phyloP scores from a whole-genome alignment of 768 basidiomycete genomes.

The Pleurotus ostreatus region DNA sequence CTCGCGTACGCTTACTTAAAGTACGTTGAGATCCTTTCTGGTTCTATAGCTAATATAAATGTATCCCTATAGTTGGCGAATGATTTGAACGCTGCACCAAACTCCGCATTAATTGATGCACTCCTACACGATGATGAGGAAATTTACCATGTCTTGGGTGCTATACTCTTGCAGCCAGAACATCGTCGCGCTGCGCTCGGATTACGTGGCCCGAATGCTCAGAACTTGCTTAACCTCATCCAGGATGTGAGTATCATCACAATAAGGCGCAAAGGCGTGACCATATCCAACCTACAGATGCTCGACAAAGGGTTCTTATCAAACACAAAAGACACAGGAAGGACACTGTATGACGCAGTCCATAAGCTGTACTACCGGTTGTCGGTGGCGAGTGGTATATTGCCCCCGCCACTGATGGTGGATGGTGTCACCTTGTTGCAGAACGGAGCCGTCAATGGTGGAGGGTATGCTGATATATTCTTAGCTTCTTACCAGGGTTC shows the following conservation, averaged over 20 bases:
- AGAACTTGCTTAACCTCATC: constrained; percentile 16
- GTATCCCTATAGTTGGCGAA: not conserved
- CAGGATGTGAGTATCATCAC: constrained; percentile 14
- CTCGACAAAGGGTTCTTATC: constrained; percentile 14
- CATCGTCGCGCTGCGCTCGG: not conserved
- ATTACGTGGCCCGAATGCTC: constrained; percentile 10
- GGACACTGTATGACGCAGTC: not conserved
- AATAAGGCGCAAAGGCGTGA: not conserved
- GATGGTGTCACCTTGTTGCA: not conserved
- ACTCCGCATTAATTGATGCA: not conserved
- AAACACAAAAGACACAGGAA: constrained; percentile 6
- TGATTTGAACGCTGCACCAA: not conserved
- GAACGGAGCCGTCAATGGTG: not conserved
- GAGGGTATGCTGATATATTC: constrained; percentile 3
- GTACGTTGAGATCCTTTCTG: not conserved
- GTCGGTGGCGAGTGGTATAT: not conserved
- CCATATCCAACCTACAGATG: constrained; percentile 4
- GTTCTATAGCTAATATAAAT: not conserved
- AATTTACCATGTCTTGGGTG: not conserved
- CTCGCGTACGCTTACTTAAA: not conserved
- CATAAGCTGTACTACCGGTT: not conserved
- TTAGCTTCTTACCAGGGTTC: not conserved
- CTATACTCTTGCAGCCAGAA: not conserved
- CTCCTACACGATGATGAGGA: not conserved
- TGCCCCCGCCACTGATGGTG: not conserved